Conservation (phyloP, 371 early-diverging fungal species). For the Actinomucor elegans region DNA sequence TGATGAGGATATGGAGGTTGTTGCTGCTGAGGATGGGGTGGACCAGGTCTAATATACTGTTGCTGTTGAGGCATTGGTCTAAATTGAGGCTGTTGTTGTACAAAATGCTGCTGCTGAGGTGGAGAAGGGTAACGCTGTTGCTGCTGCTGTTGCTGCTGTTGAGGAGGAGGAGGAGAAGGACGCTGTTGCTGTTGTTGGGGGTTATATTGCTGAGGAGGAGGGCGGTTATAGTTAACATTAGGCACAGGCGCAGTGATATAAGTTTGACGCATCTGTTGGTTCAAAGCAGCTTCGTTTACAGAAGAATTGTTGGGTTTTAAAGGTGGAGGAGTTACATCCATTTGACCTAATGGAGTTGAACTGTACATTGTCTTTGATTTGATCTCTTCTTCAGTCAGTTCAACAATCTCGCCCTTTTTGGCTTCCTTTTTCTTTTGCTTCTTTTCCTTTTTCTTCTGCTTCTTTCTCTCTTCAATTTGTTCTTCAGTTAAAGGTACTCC, state of each 20-base stretch:
- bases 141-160: neutral
- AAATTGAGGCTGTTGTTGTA: neutral
- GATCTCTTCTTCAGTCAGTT: constrained; percentile 9
- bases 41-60: no score
- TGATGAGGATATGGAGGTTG: neutral
- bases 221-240: neutral
- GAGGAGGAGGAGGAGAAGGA: neutral
- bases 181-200: neutral
- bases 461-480: constrained; percentile 5
- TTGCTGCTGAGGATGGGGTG: neutral
- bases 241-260: neutral
- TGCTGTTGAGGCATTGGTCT: neutral
- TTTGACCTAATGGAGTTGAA: neutral
- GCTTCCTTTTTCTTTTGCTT: constrained; percentile 16
- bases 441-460: constrained; percentile 17
- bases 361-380: neutral
- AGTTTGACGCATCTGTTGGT: constrained; percentile 5
- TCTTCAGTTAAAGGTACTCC: constrained; percentile 1
- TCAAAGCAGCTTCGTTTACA: constrained; percentile 6
- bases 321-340: neutral
- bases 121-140: neutral
- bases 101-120: neutral
- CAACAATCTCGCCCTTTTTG: constrained; percentile 16
- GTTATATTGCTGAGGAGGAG: neutral
- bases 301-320: neutral